phyloP scores from a whole-genome alignment of 768 basidiomycete species.

The Leccinum incarnatum region DNA sequence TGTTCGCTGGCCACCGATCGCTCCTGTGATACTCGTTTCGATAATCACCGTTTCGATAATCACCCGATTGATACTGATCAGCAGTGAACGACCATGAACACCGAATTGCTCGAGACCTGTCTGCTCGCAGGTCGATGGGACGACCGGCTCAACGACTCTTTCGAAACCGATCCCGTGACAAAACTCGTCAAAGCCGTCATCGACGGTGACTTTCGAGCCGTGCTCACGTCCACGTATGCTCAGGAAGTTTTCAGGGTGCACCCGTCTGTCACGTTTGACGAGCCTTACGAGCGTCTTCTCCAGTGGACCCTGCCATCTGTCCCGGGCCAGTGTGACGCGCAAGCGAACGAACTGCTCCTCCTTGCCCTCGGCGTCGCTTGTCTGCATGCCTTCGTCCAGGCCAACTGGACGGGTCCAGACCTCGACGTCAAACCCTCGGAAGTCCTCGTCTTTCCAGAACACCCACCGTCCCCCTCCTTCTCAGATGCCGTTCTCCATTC shows the following conservation, averaged over 20 bases:
- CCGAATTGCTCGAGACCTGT: constrained; percentile 47
- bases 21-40: background rate
- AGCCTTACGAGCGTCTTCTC: constrained; percentile 39
- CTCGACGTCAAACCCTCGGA: constrained; percentile 53
- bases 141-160: constrained; percentile 14
- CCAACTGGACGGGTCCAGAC: constrained; percentile 95
- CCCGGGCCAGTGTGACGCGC: constrained; percentile 21
- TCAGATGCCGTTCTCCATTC: constrained; percentile 56
- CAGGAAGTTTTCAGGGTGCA: constrained; percentile 38
- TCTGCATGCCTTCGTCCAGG: constrained; percentile 87
- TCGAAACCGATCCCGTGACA: constrained; percentile 23
- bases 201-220: constrained; percentile 56
- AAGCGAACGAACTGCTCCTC: constrained; percentile 45
- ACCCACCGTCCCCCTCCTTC: constrained; percentile 13
- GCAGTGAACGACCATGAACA: constrained; percentile 12
- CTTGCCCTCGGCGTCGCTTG: constrained; percentile 74
- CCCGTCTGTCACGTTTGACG: constrained; percentile 33
- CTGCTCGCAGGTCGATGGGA: constrained; percentile 55
- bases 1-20: constrained; percentile 1
- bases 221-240: constrained; percentile 46
- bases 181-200: constrained; percentile 55
- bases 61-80: background rate
- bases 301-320: constrained; percentile 29
- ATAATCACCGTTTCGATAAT: background rate
- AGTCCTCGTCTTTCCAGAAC: constrained; percentile 36